Percentiles rank a stretch among this genome's conserved stretches.
These are phyloP conservation scores for Sphaerostilbella broomeana DNA, from an alignment of 2,329 filamentous ascomycete species.

Conservation along the genomic window DNA sequence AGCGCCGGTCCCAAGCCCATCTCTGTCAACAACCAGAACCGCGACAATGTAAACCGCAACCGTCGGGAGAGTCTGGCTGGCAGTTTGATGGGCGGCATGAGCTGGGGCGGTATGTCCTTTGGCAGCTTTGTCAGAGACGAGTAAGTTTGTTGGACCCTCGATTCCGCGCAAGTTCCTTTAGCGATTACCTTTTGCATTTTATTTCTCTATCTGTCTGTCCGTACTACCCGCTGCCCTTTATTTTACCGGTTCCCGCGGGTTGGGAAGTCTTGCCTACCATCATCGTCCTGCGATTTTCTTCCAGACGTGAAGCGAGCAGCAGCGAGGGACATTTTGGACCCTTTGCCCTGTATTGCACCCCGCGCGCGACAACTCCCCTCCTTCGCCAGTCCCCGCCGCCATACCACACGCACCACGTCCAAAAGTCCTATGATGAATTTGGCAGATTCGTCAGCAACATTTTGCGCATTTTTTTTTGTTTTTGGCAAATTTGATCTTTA, in stretches of 20 bases:
- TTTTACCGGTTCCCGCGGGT: not conserved
- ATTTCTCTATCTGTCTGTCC: not conserved
- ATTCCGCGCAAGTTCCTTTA: too few species aligned
- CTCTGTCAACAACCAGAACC: slow-evolving; percentile 58
- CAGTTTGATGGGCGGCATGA: slow-evolving; percentile 75
- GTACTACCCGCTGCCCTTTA: not conserved
- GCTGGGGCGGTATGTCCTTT: slow-evolving; percentile 93
- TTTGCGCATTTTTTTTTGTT: not conserved
- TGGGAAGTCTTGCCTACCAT: slow-evolving; percentile 2
- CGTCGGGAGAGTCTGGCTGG: slow-evolving; percentile 58
- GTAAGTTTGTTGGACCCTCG: slow-evolving; percentile 53
- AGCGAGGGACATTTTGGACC: slow-evolving; percentile 9
- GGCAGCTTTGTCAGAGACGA: slow-evolving; percentile 97
- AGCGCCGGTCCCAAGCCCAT: slow-evolving; percentile 61
- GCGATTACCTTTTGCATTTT: not conserved
- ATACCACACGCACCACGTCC: slow-evolving; percentile 4
- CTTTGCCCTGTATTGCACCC: slow-evolving; percentile 3
- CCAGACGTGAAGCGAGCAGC: not conserved
- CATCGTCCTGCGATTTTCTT: not conserved
- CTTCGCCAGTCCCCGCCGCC: slow-evolving; percentile 1
- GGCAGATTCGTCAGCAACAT: not conserved
- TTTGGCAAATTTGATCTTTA: too few species aligned
- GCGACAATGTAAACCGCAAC: slow-evolving; percentile 50
- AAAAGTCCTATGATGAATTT: not conserved
- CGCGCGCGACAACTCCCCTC: slow-evolving; percentile 4